Base-by-base conservation (phyloP, 306 rosid species). In the Luffa acutangula region DNA sequence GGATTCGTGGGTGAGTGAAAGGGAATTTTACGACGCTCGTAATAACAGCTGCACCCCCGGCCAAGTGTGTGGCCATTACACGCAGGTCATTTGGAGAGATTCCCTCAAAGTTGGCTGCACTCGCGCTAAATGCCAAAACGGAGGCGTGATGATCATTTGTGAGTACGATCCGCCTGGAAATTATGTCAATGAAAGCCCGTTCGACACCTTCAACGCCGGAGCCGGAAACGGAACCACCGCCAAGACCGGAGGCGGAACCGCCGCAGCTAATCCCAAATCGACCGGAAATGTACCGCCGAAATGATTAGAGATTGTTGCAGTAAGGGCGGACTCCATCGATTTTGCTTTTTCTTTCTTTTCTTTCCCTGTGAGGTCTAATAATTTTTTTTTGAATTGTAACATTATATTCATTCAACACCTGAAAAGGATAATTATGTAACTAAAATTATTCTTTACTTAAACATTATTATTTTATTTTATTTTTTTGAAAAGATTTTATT, bases 101-200 rank as follows among this genome's bases (percentile, higher is more conserved):
- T 82, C 91, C 0, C 0, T 4, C 6, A 83, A 85, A 1, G 2
- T 93, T 1, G 97, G 97, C 0, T 93, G 96, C 12, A 83, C 81
- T 0, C 65, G 88, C 10, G 80, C 63, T 0, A 78, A 62, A 34
- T 93, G 97, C 36, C 25, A 3, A 2, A 39, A 49, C 15, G 14
- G 37, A 0, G 18, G 25, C 0, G 17, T 90, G 82, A 6, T 87
- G 37, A 78, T 85, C 64, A 46, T 86, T 6, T 93, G 97, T 37
- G 91, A 91, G 70, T 93, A 91, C 20, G 88, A 88, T 53, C 96
- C 97, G 0, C 86, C 90, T 0, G 96, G 93, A n/a, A 93, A 90
- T 82, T 88, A 7, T 18, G 43, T 2, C 0, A 18, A 87, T 12
- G 90, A 87, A 78, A 79, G 83, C 56, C 97, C 96, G 10, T 83